A percentile compares a stretch with the other conserved stretches of the same genome.
phyloP scores from a whole-genome alignment of 371 early-diverging fungal species.

The Furculomyces boomerangus region DNA sequence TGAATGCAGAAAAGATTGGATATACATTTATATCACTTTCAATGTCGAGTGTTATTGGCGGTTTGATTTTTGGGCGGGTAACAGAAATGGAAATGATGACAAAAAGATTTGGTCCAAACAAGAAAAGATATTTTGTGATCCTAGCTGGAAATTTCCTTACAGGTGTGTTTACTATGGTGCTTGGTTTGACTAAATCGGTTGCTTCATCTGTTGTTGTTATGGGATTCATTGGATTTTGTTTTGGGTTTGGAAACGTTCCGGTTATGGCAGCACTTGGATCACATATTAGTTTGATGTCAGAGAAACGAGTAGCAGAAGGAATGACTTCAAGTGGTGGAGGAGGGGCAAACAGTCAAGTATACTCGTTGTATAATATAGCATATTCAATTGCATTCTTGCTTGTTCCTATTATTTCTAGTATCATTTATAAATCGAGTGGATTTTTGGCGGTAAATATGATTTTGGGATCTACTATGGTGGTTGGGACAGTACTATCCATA shows the following conservation, averaged over 20 bases:
- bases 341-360: conserved; percentile 21
- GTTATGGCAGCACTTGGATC: conserved; percentile 20
- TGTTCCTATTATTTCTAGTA: conserved; percentile 6
- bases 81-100: not conserved
- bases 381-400: conserved; percentile 24
- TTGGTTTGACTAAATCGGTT: conserved; percentile 15
- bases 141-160: conserved; percentile 9
- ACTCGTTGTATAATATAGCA: conserved; percentile 26
- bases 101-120: conserved; percentile 7
- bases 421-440: not conserved
- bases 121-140: conserved; percentile 19
- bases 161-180: conserved; percentile 7
- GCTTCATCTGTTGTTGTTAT: conserved; percentile 14
- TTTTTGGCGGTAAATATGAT: not conserved
- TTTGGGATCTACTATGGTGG: not conserved
- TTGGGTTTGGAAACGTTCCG: conserved; percentile 17
- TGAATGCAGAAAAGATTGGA: conserved; percentile 10
- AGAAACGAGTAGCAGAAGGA: not conserved
- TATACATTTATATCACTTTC: conserved; percentile 23
- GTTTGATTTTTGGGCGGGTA: conserved; percentile 9
- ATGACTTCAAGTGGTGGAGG: conserved; percentile 9
- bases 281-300: conserved; percentile 11
- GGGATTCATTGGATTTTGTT: conserved; percentile 10
- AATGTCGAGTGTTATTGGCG: conserved; percentile 15
- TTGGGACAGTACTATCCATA: not conserved